Evolutionary conservation across 495 filamentous ascomycete species (phyloP).

Genomic region (Penicillium coprophilum): DNA sequence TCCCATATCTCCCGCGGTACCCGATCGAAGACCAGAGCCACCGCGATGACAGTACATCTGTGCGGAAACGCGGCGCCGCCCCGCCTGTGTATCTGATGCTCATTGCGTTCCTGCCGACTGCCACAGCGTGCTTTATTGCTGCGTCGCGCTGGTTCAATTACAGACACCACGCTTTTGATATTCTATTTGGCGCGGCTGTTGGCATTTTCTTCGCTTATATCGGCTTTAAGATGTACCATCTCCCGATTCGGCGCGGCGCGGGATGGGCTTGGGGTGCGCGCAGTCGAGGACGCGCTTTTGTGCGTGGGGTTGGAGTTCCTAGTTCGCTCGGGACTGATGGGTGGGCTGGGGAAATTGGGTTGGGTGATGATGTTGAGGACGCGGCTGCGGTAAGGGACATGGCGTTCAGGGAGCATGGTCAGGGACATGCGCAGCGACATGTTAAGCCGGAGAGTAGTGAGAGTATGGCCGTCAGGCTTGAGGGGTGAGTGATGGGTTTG

Average conservation of each 20-base stretch:
- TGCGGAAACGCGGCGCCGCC: conserved; percentile 54
- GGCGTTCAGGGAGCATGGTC: not conserved
- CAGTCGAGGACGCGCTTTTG: conserved; percentile 48
- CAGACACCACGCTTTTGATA: conserved; percentile 64
- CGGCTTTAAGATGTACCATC: conserved; percentile 65
- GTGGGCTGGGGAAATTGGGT: conserved; percentile 23
- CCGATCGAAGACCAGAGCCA: conserved; percentile 30
- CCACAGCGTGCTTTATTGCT: conserved; percentile 59
- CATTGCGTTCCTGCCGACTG: conserved; percentile 55
- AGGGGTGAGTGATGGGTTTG: not conserved
- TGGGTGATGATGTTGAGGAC: conserved; percentile 16
- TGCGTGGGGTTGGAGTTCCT: conserved; percentile 60
- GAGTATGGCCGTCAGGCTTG: not conserved
- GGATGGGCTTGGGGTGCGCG: conserved; percentile 55
- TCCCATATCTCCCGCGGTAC: conserved; percentile 56
- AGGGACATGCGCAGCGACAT: not conserved
- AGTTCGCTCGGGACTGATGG: conserved; percentile 41
- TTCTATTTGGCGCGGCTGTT: conserved; percentile 58
- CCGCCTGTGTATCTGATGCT: conserved; percentile 57
- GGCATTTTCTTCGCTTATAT: conserved; percentile 57
- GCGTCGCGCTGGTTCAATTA: conserved; percentile 63
- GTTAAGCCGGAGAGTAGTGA: not conserved
- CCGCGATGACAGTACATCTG: conserved; percentile 25
- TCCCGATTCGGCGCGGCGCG: conserved; percentile 61
- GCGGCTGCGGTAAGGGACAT: conserved; percentile 4